Conservation (phyloP, 257 asterid genomes). For the Solanum chmielewskii region DNA sequence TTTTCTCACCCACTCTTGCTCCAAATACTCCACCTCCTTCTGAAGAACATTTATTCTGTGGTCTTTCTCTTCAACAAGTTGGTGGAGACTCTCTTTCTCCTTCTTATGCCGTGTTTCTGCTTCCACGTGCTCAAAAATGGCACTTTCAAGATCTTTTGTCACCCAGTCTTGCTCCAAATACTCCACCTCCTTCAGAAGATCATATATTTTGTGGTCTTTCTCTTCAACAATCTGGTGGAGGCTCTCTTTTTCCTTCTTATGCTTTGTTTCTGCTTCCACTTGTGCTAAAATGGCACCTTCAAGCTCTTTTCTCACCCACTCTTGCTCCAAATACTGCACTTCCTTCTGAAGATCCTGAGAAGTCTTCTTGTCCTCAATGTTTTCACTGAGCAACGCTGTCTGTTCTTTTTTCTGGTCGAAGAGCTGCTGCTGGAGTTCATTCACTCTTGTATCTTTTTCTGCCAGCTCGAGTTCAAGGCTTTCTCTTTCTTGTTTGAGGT, state of each 20-base stretch:
- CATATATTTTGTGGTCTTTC: conserved; percentile 44
- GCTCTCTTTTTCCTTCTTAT: conserved; percentile 22
- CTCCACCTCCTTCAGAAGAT: conserved; percentile 37
- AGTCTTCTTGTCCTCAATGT: not conserved
- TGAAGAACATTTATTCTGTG: conserved; percentile 50
- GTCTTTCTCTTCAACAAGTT: conserved; percentile 54
- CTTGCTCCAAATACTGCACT: conserved; percentile 10
- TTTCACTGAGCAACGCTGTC: not conserved
- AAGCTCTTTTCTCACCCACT: conserved; percentile 20
- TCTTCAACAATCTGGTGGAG: conserved; percentile 55
- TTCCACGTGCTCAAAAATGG: conserved; percentile 19
- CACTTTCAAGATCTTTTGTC: conserved; percentile 20
- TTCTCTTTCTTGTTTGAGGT: conserved; percentile 33
- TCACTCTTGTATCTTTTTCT: conserved; percentile 39
- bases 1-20: conserved; percentile 20
- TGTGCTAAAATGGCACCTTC: conserved; percentile 25
- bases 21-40: conserved; percentile 11
- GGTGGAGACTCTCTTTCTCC: conserved; percentile 37
- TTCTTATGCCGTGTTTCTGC: conserved; percentile 13
- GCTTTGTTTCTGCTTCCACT: conserved; percentile 17
- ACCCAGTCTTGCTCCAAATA: conserved; percentile 16
- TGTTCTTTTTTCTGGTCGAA: conserved; percentile 6
- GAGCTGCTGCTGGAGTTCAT: conserved; percentile 42
- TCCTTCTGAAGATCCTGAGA: conserved; percentile 36
- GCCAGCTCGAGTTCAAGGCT: conserved; percentile 2